Percentiles rank a stretch among this genome's conserved stretches.
These are phyloP conservation scores for Penicillium arizonense DNA, from an alignment of 495 filamentous ascomycete species.

Conservation along the genomic window DNA sequence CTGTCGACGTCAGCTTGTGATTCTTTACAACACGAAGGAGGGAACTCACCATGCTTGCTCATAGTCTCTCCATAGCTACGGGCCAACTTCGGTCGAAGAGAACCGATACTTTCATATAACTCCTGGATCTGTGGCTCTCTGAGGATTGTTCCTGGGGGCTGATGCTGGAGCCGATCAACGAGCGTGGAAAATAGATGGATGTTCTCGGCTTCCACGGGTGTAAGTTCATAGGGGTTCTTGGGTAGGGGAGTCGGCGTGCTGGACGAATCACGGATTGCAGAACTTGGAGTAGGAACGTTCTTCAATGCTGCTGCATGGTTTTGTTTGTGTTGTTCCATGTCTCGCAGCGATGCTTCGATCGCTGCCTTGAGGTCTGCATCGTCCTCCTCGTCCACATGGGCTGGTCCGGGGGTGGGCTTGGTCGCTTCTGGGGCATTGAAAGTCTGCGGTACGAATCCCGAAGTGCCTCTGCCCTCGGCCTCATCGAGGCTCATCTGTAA, in stretches of 20 bases:
- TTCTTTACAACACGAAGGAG: neutral
- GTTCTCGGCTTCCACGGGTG: conserved; percentile 90
- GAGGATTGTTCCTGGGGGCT: conserved; percentile 91
- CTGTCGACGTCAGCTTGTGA: conserved; percentile 38
- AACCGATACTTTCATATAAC: conserved; percentile 92
- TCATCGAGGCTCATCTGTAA: conserved; percentile 97
- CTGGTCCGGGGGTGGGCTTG: conserved; percentile 34
- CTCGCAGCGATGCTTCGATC: conserved; percentile 91
- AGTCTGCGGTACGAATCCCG: conserved; percentile 71
- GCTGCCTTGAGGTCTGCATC: conserved; percentile 94
- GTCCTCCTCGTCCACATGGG: conserved; percentile 54
- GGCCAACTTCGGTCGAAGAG: conserved; percentile 88
- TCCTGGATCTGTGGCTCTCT: conserved; percentile 97
- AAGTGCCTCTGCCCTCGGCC: conserved; percentile 68
- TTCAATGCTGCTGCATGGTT: conserved; percentile 79
- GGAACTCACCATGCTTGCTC: conserved; percentile 89
- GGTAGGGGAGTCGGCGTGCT: conserved; percentile 49
- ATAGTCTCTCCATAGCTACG: conserved; percentile 98
- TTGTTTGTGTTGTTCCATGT: conserved; percentile 98
- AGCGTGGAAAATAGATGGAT: conserved; percentile 95
- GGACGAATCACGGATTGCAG: conserved; percentile 20
- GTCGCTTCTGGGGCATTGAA: conserved; percentile 41
- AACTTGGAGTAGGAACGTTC: conserved; percentile 49
- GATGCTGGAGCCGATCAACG: conserved; percentile 91
- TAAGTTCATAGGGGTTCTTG: conserved; percentile 93